Evolutionary conservation across 495 filamentous ascomycete species (phyloP), one percentile per base, ranked within the genome.

Genomic region (Podospora sp.): DNA sequence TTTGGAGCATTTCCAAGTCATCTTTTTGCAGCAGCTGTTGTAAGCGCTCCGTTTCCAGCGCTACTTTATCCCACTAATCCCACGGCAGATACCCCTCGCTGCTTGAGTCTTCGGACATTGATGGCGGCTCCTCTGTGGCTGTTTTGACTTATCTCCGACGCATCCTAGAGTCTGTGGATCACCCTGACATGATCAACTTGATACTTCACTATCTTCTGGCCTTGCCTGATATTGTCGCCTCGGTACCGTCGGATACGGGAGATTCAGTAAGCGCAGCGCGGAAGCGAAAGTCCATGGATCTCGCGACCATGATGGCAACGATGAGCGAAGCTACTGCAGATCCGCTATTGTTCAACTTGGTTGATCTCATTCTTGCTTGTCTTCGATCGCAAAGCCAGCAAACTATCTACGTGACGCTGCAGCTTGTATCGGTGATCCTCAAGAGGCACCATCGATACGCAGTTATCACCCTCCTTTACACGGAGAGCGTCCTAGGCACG

Each of bases 11-110:
- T 99, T 98, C 73, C 93, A 97, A 74, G 90, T 98, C 67, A 86
- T 99, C 11, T 99, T 99, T 75, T 80, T 99, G 52, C 92, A 97
- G 71, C 95, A 98, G 76, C 80, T 99, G 73, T 77, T 99, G 91
- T 99, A 78, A 78, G 90, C 79, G n/a, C 18, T 56, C n/a, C 35
- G 14, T 60, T 40, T 14, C 26, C 51, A 51, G 27, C n/a, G 40
- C 8, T 5, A 8, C 9, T 24, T 57, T 29, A 6, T 22, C 14
- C 7, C 1, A 25, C 12, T 35, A 9, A 26, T 26, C 25, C 22
- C 0, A 1, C 20, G 7, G 46, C 63, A 97, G 93, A 81, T 97
- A 98, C 72, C 95, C 95, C 29, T 98, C 96, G 8, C 79, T 99
- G 22, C 83, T 99, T 11, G 93, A 99, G 76, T 98, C 96, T 6